Percentiles rank a stretch among this genome's conserved stretches.
These are phyloP conservation scores for Monosporascus sp. DNA, from an alignment of 2,329 filamentous ascomycete species.

Conservation along the genomic window DNA sequence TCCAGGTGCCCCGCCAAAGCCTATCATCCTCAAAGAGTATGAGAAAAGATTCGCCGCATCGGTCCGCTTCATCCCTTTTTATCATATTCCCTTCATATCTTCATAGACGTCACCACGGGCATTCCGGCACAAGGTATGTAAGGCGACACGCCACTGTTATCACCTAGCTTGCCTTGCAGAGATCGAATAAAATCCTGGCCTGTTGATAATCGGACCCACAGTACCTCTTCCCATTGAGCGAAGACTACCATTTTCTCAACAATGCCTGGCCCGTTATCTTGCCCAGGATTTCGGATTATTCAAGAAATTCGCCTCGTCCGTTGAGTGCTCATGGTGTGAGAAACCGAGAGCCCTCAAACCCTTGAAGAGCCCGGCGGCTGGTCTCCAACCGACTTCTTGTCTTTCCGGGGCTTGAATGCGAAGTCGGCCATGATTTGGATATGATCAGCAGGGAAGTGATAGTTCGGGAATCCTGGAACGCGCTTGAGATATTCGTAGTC, in stretches of 20 bases:
- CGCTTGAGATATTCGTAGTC: conserved; percentile 79
- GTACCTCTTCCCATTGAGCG: too few relatives aligned
- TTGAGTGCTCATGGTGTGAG: not conserved
- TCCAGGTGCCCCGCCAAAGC: conserved; percentile 19
- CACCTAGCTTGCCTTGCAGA: too few relatives aligned
- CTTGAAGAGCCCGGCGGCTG: conserved; percentile 13
- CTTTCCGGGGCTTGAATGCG: conserved; percentile 80
- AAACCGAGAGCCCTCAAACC: conserved; percentile 4
- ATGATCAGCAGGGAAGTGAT: conserved; percentile 91
- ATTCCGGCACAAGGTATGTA: too few relatives aligned
- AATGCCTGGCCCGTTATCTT: not conserved
- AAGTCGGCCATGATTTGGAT: conserved; percentile 87
- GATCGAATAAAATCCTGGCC: too few relatives aligned
- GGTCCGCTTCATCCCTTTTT: conserved; percentile 18
- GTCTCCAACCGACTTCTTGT: conserved; percentile 52
- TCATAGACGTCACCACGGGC: not conserved
- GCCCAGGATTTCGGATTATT: not conserved
- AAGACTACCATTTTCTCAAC: too few relatives aligned
- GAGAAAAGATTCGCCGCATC: conserved; percentile 20
- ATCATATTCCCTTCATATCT: conserved; percentile 2
- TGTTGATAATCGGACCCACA: too few relatives aligned
- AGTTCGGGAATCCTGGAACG: conserved; percentile 88
- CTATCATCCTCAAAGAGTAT: conserved; percentile 18
- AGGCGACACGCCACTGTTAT: too few relatives aligned
- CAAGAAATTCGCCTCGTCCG: not conserved